Evolutionary conservation across 129 eudicot species (phyloP).

Genomic region (Pulicaria dysenterica): DNA sequence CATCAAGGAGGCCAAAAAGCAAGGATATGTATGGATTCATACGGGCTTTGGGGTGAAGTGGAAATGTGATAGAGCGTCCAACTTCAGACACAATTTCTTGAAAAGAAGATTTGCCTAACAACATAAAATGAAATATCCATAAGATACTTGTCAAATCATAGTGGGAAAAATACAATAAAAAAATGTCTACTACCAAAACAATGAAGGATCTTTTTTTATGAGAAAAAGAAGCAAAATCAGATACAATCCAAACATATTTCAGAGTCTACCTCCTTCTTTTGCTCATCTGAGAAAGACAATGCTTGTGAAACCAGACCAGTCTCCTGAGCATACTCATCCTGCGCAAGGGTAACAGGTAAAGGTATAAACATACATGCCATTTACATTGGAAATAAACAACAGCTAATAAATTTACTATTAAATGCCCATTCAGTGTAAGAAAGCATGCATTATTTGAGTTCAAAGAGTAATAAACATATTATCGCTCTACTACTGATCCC

Average conservation of each 20-base stretch:
- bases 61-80: conserved; percentile 97
- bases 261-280: conserved; percentile 69
- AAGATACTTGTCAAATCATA: conserved; percentile 10
- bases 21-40: conserved; percentile 29
- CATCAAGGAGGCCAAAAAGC: neutral
- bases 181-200: neutral
- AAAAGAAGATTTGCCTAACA: conserved; percentile 69
- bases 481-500: too few species aligned
- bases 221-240: neutral
- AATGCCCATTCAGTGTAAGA: too few species aligned
- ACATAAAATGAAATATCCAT: conserved; percentile 16
- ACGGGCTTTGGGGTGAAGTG: conserved; percentile 98
- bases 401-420: neutral
- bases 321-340: conserved; percentile 90
- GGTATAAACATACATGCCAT: neutral
- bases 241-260: too few species aligned
- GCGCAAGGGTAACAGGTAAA: conserved; percentile 28
- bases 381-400: neutral
- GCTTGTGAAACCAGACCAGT: conserved; percentile 83
- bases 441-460: too few species aligned
- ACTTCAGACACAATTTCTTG: conserved; percentile 74
- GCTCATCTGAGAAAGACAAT: conserved; percentile 74
- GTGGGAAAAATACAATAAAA: neutral
- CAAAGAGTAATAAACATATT: too few species aligned
- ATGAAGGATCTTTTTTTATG: neutral